Evolutionary conservation across 805 yeast species (phyloP).

Genomic region (Torulaspora indica): DNA sequence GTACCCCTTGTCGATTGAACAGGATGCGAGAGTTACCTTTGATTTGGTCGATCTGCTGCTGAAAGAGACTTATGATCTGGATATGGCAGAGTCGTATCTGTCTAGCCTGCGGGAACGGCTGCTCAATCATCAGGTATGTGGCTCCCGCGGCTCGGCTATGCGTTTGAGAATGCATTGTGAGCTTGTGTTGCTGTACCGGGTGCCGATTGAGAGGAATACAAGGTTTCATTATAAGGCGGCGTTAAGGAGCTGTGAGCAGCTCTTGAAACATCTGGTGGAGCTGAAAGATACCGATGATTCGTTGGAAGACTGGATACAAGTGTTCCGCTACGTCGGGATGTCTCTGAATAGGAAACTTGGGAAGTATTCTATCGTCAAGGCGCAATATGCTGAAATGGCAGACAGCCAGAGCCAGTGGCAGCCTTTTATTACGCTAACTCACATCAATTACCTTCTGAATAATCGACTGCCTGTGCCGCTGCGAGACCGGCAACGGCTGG

Average conservation of each 20-base stretch:
- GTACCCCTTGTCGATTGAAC: conserved; percentile 24
- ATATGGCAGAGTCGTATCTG: conserved; percentile 29
- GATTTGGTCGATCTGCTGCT: conserved; percentile 28
- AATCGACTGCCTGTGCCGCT: conserved; percentile 16
- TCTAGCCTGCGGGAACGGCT: conserved; percentile 26
- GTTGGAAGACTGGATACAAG: conserved; percentile 16
- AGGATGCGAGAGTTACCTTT: conserved; percentile 27
- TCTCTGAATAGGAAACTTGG: conserved; percentile 13
- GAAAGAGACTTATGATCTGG: conserved; percentile 31
- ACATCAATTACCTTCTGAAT: conserved; percentile 20
- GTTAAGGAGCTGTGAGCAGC: conserved; percentile 22
- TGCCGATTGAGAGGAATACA: conserved; percentile 19
- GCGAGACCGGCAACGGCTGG: conserved; percentile 4
- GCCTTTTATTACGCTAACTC: conserved; percentile 16
- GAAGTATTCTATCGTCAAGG: conserved; percentile 10
- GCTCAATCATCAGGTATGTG: conserved; percentile 17
- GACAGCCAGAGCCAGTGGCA: conserved; percentile 14
- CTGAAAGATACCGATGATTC: conserved; percentile 1
- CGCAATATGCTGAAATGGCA: conserved; percentile 8
- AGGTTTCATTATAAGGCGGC: conserved; percentile 25
- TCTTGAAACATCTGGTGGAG: conserved; percentile 15
- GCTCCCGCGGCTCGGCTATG: conserved; percentile 9
- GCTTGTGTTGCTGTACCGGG: conserved; percentile 18
- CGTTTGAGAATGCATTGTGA: conserved; percentile 25
- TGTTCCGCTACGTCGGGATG: conserved; percentile 21